Evolutionary conservation across 2,329 filamentous ascomycete species (phyloP).

Genomic region (Diaporthe capsici): DNA sequence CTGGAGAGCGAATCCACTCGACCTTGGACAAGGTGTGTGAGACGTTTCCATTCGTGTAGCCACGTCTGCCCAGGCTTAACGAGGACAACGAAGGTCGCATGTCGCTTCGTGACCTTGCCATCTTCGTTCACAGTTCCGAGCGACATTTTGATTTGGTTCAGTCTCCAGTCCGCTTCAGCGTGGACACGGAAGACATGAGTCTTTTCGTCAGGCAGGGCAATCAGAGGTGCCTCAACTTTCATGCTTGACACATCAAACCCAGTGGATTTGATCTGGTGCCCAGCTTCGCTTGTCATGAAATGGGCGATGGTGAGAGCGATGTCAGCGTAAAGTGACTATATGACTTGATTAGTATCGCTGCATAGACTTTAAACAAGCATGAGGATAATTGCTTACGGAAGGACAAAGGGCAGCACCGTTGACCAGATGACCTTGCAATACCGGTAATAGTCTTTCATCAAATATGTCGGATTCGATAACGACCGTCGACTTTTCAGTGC

Average conservation of each 20-base stretch:
- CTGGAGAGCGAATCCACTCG: neutral
- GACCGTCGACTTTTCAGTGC: neutral
- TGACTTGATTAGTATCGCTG: neutral
- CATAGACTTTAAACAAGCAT: neutral
- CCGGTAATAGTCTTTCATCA: neutral
- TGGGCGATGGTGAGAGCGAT: conserved; percentile 17
- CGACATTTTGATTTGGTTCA: conserved; percentile 7
- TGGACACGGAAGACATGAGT: neutral
- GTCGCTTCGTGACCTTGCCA: neutral
- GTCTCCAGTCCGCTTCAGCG: neutral
- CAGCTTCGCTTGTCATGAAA: neutral
- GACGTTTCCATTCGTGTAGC: conserved; percentile 4
- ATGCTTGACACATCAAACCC: conserved; percentile 7
- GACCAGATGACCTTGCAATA: conserved; percentile 30
- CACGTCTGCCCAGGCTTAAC: neutral
- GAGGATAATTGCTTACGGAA: neutral
- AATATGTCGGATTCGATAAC: conserved; percentile 4
- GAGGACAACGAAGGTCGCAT: neutral
- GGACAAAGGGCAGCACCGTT: conserved; percentile 10
- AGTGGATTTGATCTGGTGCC: neutral
- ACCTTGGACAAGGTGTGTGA: conserved; percentile 8
- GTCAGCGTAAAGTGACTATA: conserved; percentile 29
- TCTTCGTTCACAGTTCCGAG: conserved; percentile 4
- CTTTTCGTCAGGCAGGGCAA: conserved; percentile 7
- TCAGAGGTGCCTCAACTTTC: conserved; percentile 20